Conservation (phyloP, 352 stramenopile genomes). For the Pythium dissotocum region DNA sequence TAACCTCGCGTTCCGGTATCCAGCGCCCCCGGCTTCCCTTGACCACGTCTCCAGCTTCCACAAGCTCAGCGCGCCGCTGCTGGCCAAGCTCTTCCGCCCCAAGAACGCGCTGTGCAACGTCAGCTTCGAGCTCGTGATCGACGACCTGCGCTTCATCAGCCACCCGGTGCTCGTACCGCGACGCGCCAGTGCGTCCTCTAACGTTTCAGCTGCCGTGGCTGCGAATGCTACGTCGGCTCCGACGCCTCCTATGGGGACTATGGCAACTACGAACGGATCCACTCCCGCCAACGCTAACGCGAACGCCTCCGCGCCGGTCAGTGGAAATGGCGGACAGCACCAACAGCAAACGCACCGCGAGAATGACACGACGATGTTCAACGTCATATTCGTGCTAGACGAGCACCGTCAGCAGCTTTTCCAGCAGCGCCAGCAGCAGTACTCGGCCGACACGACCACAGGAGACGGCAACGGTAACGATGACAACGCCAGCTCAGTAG, state of each 20-base stretch:
- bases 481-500: not conserved
- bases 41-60: conserved; percentile 75
- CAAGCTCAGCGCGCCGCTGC: conserved; percentile 64
- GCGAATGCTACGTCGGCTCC: not conserved
- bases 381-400: conserved; percentile 84
- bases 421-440: conserved; percentile 24
- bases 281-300: not conserved
- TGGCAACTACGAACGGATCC: not conserved
- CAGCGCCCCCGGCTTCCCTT: conserved; percentile 40
- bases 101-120: conserved; percentile 89
- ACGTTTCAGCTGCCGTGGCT: not conserved
- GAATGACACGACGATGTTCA: conserved; percentile 88
- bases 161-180: conserved; percentile 78
- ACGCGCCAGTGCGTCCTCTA: conserved; percentile 17
- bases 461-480: not conserved
- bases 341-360: conserved; percentile 12
- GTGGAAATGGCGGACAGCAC: not conserved
- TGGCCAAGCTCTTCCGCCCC: conserved; percentile 87
- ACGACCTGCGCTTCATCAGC: conserved; percentile 85
- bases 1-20: conserved; percentile 86
- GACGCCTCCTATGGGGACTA: not conserved
- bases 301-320: not conserved
- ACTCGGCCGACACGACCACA: not conserved
- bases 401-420: conserved; percentile 36
- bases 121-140: conserved; percentile 87